Evolutionary conservation across 2,329 filamentous ascomycete species (phyloP), one percentile per base, ranked within the genome.

Genomic region (Corniculantispora saksenae): DNA sequence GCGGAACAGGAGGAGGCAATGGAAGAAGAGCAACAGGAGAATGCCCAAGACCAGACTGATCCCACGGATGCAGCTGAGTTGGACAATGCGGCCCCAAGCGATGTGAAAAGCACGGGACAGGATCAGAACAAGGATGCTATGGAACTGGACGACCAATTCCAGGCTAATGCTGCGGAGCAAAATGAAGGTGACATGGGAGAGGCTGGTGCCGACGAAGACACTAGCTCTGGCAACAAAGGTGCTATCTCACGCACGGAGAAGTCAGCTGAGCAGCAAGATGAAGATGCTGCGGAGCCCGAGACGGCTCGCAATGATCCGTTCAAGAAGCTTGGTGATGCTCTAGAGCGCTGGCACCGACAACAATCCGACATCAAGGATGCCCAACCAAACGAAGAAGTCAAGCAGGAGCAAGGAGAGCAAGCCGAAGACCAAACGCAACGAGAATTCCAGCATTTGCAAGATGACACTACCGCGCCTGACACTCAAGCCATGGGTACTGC

Each of bases 391-490:
- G 74, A 79, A 15, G 69, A 72, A 2, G 79, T 86, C 58, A 78
- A 86, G 69, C 79, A 79, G 45, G 77, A 83, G 50, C 75, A 81
- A 51, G 50, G 68, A 9, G 68, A 70, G 19, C 78, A 79, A 69
- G 87, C 91, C 66, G 82, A 88, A n/a, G 89, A 95, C 67, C 90
- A 92, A 83, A 83, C 86, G 12, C 84, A 90, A 73, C 87, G 86
- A n/a, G 93, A 97, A 73, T 97, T 97, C 73, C 93, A 98, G 79
- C 95, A 99, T 78, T 82, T 98, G 3, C 90, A 91, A 67, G 89
- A 97, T 69, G 92, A 97, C 66, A 86, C 95, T 35, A 86, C 89
- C 32, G 84, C 89, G 62, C 87, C 91, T n/a, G 94, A 97, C 64
- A 89, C 93, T 1, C 95, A 99, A 78, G 95, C 95, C 17, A 85